phyloP scores from a whole-genome alignment of 2,329 filamentous ascomycete species.

The Chaetothyriales sp. region DNA sequence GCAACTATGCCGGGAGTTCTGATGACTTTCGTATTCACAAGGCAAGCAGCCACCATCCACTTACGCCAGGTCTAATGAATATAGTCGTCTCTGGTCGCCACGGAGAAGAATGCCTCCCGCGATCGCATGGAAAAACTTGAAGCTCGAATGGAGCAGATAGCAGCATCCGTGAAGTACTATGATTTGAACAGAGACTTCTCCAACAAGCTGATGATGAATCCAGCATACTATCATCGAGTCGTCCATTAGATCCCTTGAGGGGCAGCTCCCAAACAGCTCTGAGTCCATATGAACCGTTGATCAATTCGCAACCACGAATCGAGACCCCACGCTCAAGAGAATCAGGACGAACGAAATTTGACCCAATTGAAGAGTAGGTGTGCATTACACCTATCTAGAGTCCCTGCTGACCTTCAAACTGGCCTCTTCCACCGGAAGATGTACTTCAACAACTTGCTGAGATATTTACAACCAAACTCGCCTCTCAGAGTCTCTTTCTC shows the following conservation, averaged over 20 bases:
- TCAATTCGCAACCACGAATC: not conserved
- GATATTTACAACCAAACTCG: constrained; percentile 35
- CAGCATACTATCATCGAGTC: constrained; percentile 1
- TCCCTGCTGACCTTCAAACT: constrained; percentile 11
- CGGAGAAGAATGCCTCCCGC: constrained; percentile 15
- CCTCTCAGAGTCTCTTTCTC: constrained; percentile 38
- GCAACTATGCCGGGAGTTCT: constrained; percentile 27
- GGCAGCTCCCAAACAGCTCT: constrained; percentile 5
- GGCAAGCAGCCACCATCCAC: constrained; percentile 2
- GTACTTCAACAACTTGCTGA: constrained; percentile 27
- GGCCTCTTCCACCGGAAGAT: constrained; percentile 27
- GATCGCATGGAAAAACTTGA: constrained; percentile 24
- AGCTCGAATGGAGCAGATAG: constrained; percentile 24
- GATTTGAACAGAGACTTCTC: not conserved
- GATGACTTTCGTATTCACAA: constrained; percentile 18
- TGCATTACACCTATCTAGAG: not conserved
- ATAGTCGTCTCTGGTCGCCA: not conserved
- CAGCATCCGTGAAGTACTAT: constrained; percentile 25
- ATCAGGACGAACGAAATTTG: constrained; percentile 4
- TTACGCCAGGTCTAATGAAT: not conserved
- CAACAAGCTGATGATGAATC: not conserved
- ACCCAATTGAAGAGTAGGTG: not conserved
- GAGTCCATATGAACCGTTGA: not conserved
- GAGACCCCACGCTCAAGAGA: not conserved
- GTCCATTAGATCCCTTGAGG: constrained; percentile 10